Conservation (phyloP, 306 rosid genomes). For the Begonia peltatifolia region DNA sequence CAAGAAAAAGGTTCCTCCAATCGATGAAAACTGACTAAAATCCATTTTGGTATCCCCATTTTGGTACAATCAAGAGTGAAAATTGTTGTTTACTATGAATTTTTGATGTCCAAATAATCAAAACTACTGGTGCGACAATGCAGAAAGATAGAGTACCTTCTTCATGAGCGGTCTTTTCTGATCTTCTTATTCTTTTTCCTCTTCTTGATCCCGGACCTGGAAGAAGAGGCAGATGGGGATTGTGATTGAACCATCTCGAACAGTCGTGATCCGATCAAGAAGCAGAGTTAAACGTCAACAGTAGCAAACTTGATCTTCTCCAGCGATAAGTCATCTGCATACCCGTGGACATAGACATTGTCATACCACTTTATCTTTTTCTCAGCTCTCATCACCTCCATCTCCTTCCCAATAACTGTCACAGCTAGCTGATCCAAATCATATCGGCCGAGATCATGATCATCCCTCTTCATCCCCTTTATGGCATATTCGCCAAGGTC, state of each 20-base stretch:
- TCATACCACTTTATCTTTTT: constrained; percentile 1
- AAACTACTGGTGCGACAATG: no score
- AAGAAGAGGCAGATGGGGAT: background rate
- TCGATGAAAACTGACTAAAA: no score
- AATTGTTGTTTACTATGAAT: no score
- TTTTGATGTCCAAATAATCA: no score
- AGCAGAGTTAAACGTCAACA: constrained; percentile 11
- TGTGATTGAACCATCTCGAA: no score
- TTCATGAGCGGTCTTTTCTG: background rate
- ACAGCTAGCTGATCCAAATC: constrained; percentile 8
- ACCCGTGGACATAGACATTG: background rate
- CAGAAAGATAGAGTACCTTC: no score
- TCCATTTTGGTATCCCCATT: no score
- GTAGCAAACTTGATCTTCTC: constrained; percentile 10
- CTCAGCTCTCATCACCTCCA: constrained; percentile 8
- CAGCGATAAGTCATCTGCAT: background rate
- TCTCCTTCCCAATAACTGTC: constrained; percentile 9
- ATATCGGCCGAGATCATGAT: constrained; percentile 8
- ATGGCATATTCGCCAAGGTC: constrained; percentile 4
- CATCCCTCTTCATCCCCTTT: constrained; percentile 1
- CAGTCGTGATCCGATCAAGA: constrained; percentile 10
- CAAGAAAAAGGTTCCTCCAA: no score
- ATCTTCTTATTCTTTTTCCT: background rate
- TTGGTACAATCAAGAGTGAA: no score
- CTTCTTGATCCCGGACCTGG: no score